Conservation (phyloP, 345 rosid genomes). For the Psidium friedrichsthalianum region DNA sequence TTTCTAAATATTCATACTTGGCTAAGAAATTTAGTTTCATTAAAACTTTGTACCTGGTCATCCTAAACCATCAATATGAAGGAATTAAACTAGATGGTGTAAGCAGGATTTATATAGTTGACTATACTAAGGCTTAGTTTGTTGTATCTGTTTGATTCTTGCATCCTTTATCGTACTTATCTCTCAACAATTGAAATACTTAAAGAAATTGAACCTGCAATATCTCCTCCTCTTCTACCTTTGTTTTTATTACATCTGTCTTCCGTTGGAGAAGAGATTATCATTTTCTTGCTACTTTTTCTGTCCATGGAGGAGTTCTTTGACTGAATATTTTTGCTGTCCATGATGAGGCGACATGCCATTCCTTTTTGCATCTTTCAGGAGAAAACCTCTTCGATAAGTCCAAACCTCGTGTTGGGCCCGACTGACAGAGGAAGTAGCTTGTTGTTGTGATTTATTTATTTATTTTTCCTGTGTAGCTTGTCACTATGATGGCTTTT, state of each 20-base stretch:
- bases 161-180: background rate
- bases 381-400: background rate
- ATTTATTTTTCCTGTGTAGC: background rate
- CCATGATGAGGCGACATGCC: background rate
- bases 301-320: background rate
- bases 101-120: background rate
- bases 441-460: background rate
- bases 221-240: background rate
- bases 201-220: background rate
- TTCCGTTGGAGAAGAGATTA: background rate
- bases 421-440: background rate
- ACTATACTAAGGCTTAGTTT: background rate
- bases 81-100: background rate
- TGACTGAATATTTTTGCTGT: background rate
- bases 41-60: background rate
- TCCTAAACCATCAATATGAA: background rate
- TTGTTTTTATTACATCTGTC: background rate
- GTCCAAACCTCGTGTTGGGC: background rate
- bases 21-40: background rate
- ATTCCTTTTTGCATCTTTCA: background rate
- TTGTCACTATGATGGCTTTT: background rate
- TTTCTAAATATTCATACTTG: background rate
- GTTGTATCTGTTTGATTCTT: background rate
- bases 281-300: background rate
- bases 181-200: background rate